phyloP scores from a whole-genome alignment of 2,329 filamentous ascomycete genomes.

The Colletotrichum sansevieriae region DNA sequence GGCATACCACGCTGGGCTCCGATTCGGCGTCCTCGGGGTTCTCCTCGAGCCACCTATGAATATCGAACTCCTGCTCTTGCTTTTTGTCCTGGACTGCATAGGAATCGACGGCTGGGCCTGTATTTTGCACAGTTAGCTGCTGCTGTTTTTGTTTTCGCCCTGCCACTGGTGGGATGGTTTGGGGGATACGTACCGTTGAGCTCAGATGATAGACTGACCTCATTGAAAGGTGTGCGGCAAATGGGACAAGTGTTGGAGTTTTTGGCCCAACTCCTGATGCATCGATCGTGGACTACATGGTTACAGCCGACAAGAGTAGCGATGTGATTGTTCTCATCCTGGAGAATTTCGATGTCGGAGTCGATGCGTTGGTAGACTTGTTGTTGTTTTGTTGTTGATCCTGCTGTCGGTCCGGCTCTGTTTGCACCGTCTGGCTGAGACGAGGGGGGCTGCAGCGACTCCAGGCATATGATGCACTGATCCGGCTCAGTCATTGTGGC shows the following conservation, averaged over 20 bases:
- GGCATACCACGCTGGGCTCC: conserved; percentile 87
- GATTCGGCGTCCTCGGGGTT: conserved; percentile 75
- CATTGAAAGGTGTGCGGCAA: conserved; percentile 91
- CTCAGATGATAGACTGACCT: conserved; percentile 85
- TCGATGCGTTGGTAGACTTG: conserved; percentile 36
- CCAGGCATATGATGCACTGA: conserved; percentile 79
- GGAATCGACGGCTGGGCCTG: conserved; percentile 68
- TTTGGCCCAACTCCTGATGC: conserved; percentile 93
- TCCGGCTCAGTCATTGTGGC: conserved; percentile 67
- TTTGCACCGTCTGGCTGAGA: conserved; percentile 45
- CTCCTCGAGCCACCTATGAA: conserved; percentile 79
- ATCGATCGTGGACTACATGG: conserved; percentile 92
- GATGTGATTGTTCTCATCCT: conserved; percentile 59
- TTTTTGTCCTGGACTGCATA: conserved; percentile 84
- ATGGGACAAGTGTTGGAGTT: conserved; percentile 98
- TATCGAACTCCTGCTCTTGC: conserved; percentile 90
- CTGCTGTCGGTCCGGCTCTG: conserved; percentile 42
- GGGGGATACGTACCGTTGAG: conserved; percentile 44
- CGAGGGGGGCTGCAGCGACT: conserved; percentile 63
- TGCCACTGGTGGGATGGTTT: conserved; percentile 8
- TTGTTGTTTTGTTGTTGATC: conserved; percentile 44
- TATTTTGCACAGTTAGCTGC: conserved; percentile 43
- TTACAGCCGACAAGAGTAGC: conserved; percentile 81
- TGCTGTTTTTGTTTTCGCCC: neutral
- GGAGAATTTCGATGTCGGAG: conserved; percentile 40